Evolutionary conservation across 2,329 filamentous ascomycete genomes (phyloP).

Genomic region (Hypocreales sp.): DNA sequence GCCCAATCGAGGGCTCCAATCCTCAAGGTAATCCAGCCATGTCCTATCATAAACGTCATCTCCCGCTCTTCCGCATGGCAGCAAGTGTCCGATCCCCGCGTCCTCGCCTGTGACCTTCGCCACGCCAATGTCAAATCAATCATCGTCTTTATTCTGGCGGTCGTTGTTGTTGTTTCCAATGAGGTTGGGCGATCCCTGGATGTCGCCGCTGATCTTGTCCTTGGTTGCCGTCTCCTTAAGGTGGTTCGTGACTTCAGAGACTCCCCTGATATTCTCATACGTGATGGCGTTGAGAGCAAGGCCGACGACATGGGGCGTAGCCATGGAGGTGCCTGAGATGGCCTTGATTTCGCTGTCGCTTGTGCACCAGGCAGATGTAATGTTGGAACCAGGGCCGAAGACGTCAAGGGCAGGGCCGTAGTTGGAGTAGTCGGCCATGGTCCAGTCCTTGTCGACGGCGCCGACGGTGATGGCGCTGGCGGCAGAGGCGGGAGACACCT

Average conservation of each 20-base stretch:
- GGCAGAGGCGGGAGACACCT: constrained; percentile 16
- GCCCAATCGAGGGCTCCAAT: too few relatives aligned
- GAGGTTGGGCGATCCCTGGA: constrained; percentile 27
- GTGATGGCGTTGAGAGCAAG: constrained; percentile 32
- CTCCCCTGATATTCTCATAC: constrained; percentile 20
- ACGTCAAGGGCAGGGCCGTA: constrained; percentile 32
- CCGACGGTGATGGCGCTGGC: constrained; percentile 17
- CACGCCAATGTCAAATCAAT: too few relatives aligned
- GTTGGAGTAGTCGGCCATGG: constrained; percentile 32
- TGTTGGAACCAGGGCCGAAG: constrained; percentile 30
- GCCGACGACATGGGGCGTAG: constrained; percentile 44
- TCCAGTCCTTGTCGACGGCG: constrained; percentile 20
- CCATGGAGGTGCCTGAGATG: constrained; percentile 50
- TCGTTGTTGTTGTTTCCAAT: constrained; percentile 32
- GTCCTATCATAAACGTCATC: too few relatives aligned
- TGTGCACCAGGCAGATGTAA: constrained; percentile 33
- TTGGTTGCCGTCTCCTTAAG: constrained; percentile 25
- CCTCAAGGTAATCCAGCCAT: too few relatives aligned
- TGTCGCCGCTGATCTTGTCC: constrained; percentile 21
- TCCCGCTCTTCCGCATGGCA: too few relatives aligned
- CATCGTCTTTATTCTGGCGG: constrained; percentile 12
- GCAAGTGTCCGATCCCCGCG: too few relatives aligned
- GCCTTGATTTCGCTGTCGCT: constrained; percentile 24
- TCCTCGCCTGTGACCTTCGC: too few relatives aligned
- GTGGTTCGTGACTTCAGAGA: constrained; percentile 21